Evolutionary conservation across 129 eudicot genomes (phyloP).

Genomic region (Sambucus nigra): DNA sequence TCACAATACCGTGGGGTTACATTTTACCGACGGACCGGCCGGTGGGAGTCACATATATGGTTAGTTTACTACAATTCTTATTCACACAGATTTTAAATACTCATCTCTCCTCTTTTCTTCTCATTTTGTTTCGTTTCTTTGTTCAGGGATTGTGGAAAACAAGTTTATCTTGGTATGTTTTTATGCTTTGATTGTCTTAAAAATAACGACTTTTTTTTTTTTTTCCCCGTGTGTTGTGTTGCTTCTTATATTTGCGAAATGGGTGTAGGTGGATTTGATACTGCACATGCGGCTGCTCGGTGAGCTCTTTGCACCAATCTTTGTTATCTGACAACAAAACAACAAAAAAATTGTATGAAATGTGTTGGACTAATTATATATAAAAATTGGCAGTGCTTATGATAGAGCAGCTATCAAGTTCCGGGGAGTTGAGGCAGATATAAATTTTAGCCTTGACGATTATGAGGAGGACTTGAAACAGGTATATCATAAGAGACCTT

Average conservation of each 20-base stretch:
- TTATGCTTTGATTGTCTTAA: neutral
- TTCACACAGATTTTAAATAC: neutral
- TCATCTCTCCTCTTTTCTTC: neutral
- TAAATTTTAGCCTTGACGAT: conserved; percentile 67
- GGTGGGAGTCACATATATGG: conserved; percentile 99
- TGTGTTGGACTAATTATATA: neutral
- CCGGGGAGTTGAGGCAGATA: conserved; percentile 88
- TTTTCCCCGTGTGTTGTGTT: neutral
- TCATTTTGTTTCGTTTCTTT: conserved; percentile 14
- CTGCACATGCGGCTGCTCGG: conserved; percentile 97
- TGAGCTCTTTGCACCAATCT: conserved; percentile 14
- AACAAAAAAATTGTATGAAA: neutral
- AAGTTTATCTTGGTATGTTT: conserved; percentile 81
- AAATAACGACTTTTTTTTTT: neutral
- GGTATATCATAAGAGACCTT: conserved; percentile 31
- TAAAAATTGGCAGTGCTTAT: conserved; percentile 46
- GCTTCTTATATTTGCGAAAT: neutral
- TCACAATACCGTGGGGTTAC: conserved; percentile 98
- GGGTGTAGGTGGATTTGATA: conserved; percentile 81
- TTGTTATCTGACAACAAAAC: neutral
- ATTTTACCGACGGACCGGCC: conserved; percentile 95
- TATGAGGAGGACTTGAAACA: conserved; percentile 84
- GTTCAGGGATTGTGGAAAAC: conserved; percentile 98
- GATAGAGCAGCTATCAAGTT: conserved; percentile 95
- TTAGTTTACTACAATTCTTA: no score